Base-by-base conservation (phyloP, 2,329 filamentous ascomycete species). In the Colletotrichum sp. region DNA sequence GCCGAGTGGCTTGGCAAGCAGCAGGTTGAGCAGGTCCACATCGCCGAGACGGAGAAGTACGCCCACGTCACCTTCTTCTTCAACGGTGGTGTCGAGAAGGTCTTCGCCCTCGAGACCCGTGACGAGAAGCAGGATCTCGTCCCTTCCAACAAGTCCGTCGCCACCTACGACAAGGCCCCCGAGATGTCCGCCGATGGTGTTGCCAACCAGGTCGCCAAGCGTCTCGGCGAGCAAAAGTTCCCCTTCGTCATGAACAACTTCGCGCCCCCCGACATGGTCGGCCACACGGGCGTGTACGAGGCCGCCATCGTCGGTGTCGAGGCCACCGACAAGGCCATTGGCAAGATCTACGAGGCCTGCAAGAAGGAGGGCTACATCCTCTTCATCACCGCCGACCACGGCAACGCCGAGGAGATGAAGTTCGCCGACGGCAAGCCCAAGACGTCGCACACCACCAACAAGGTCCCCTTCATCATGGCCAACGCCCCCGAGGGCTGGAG, bases 221-320 rank as follows among this genome's bases (percentile, higher is more conserved):
- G 96, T 75, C 93, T 99, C 79, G 91, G 86, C 30, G 95, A 98
- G 86, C 92, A 94, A 83, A 93, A 95, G 83, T 98, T 96, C 87
- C 96, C 97, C 83, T 99, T 99, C 84, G 90, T 99, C 86, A 99
- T 99, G 97, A 98, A 99, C 93, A 99, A 99, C 92, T 99, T 99
- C 87, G 97, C 97, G 57, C 97, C 97, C 57, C 97, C 97, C 21
- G 97, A 99, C 88, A 99, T 99, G 97, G 97, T 99, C 79, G 97
- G 97, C 80, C 97, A 99, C 89, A 99, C 97, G 13, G 97, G 97
- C 83, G 96, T 98, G 76, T 99, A 99, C 87, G 94, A 99, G 81
- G 96, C 97, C 34, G 97, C 97, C 73, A 93, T 99, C 78, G 84
- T 97, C 82, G 97, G 93, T 81, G 94, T 94, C 80, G 90, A 93